These are phyloP conservation scores for Penicillium diatomitis DNA, from an alignment of 495 filamentous ascomycete species.

Conservation along the genomic window DNA sequence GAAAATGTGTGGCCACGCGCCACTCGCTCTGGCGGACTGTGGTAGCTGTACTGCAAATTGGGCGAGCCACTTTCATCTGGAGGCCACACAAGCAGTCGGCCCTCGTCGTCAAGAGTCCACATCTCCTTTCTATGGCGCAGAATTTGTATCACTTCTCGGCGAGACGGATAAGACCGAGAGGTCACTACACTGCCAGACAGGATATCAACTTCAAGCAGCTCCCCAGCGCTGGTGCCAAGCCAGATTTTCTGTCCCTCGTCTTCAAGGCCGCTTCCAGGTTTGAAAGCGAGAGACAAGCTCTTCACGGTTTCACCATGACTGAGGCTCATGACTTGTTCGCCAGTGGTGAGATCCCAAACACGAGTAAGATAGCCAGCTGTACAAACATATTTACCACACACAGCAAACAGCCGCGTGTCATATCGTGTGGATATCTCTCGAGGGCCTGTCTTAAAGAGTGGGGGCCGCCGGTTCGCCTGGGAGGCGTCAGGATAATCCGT, in stretches of 20 bases:
- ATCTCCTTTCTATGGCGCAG: conserved; percentile 78
- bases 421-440: conserved; percentile 72
- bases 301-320: conserved; percentile 70
- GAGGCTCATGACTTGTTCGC: conserved; percentile 70
- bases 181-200: conserved; percentile 53
- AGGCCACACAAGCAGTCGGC: conserved; percentile 79
- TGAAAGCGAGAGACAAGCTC: conserved; percentile 74
- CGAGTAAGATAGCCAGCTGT: conserved; percentile 76
- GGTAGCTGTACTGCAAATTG: conserved; percentile 52
- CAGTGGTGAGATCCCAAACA: conserved; percentile 77
- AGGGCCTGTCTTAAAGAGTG: conserved; percentile 57
- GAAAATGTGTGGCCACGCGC: conserved; percentile 81
- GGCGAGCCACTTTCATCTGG: conserved; percentile 69
- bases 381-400: conserved; percentile 80
- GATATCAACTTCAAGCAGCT: conserved; percentile 83
- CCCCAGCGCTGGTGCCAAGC: conserved; percentile 81
- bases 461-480: conserved; percentile 73
- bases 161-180: conserved; percentile 63
- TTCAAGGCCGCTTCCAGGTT: conserved; percentile 60
- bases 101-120: conserved; percentile 90
- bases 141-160: conserved; percentile 79
- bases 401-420: conserved; percentile 75
- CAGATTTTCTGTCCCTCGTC: conserved; percentile 81
- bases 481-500: conserved; percentile 78
- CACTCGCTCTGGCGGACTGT: conserved; percentile 59